A percentile compares a stretch with the other conserved stretches of the same genome.
phyloP scores from a whole-genome alignment of 768 basidiomycete genomes.

The Agrocybe praecox region DNA sequence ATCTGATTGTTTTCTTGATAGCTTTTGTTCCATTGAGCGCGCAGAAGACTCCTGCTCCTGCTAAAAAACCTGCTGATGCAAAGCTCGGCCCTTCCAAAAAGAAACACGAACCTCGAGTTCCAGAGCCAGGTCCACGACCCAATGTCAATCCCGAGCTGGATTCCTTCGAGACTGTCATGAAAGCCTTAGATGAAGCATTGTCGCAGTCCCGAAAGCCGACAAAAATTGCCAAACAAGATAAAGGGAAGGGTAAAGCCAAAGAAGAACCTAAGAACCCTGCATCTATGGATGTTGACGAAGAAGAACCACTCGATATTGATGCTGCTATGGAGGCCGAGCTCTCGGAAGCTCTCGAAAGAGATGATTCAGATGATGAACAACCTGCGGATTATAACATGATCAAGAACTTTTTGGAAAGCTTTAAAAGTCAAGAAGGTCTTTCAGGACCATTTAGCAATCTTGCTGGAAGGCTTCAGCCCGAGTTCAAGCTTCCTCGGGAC shows the following conservation, averaged over 20 bases:
- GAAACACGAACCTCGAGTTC: constrained; percentile 17
- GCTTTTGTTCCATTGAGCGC: constrained; percentile 62
- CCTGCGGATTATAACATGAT: constrained; percentile 87
- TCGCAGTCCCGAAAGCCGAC: constrained; percentile 23
- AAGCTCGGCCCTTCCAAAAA: constrained; percentile 16
- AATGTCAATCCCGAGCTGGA: constrained; percentile 72
- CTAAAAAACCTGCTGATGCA: constrained; percentile 2
- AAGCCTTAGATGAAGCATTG: constrained; percentile 90
- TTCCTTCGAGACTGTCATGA: constrained; percentile 96
- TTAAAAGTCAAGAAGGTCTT: constrained; percentile 87
- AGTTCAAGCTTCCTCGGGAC: constrained; percentile 76
- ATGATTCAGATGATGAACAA: constrained; percentile 53
- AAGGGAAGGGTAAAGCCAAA: constrained; percentile 42
- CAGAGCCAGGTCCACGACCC: constrained; percentile 35
- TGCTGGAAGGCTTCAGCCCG: constrained; percentile 80
- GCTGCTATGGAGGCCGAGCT: constrained; percentile 91
- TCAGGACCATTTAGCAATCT: constrained; percentile 92
- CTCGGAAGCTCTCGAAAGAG: constrained; percentile 56
- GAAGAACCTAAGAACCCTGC: constrained; percentile 37
- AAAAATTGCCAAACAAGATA: constrained; percentile 15
- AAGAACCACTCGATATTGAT: constrained; percentile 68
- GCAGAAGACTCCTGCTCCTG: constrained; percentile 16
- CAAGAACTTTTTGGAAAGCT: constrained; percentile 97
- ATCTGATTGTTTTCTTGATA: constrained; percentile 23
- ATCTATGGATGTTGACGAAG: constrained; percentile 33